phyloP scores from a whole-genome alignment of 371 early-diverging fungal species.

The Phascolomyces articulosus region DNA sequence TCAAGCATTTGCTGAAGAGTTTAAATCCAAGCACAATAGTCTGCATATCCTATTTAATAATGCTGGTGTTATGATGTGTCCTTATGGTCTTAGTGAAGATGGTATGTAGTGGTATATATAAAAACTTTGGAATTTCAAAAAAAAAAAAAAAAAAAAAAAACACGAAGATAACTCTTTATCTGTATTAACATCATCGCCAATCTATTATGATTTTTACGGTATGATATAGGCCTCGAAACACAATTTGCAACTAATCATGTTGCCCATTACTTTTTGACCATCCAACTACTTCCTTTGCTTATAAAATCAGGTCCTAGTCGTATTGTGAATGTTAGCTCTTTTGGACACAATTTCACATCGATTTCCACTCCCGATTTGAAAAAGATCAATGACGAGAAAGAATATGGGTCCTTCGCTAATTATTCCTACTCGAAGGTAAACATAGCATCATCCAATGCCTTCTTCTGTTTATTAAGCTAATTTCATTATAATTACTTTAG shows the following conservation, averaged over 20 bases:
- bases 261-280: conserved; percentile 75
- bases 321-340: conserved; percentile 58
- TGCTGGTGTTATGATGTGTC: conserved; percentile 77
- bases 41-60: conserved; percentile 71
- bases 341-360: conserved; percentile 35
- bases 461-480: not conserved
- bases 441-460: not conserved
- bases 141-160: not conserved
- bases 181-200: not conserved
- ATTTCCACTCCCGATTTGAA: conserved; percentile 31
- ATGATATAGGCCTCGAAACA: conserved; percentile 23
- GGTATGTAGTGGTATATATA: conserved; percentile 31
- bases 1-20: conserved; percentile 53
- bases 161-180: no score
- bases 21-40: conserved; percentile 42
- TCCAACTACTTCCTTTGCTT: conserved; percentile 62
- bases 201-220: not conserved
- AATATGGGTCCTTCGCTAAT: conserved; percentile 17
- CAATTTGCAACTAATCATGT: conserved; percentile 72
- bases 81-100: conserved; percentile 65
- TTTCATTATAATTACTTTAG: conserved; percentile 2
- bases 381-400: conserved; percentile 44
- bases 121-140: not conserved
- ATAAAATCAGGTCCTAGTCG: conserved; percentile 56
- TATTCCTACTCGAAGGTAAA: conserved; percentile 27